Evolutionary conservation across 257 asterid genomes (phyloP), one percentile per base, ranked within the genome.

Genomic region (Solanum clarkiae): DNA sequence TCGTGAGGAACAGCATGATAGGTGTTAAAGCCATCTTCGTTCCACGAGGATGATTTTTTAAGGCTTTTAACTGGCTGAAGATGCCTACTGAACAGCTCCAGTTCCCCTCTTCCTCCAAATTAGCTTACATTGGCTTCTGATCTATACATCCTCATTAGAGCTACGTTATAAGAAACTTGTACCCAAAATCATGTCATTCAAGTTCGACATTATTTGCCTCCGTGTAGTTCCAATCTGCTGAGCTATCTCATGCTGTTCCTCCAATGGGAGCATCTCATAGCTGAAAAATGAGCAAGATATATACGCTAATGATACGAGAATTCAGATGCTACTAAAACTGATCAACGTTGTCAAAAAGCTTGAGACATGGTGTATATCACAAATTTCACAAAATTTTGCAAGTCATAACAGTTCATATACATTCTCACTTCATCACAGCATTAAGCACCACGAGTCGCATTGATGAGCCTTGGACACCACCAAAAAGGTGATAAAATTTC

Each of bases 221-320:
- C 99, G 91, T 2, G 99, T 96, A 6, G 99, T 96, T 81, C 99
- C 99, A 26, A 95, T 90, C 89, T 95, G 98, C 40, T 94, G 92
- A 80, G 98, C 99, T 57, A 95, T 91, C 68, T 93, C 99, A 9
- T 89, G 81, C 90, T 96, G 98, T 85, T 93, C 95, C 90, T 96
- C 99, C 49, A 96, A 90, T 12, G 94, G 84, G 57, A 96, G 93
- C 95, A 94, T 91, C 92, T 95, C 98, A 82, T 88, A 96, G 87
- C 99, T 96, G 95, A 93, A 90, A 84, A 71, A 65, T 36, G 16
- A 24, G 15, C 60, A 88, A 57, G 80, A 82, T 66, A 49, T 47
- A 83, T 12, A 82, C 32, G 14, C 22, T 13, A 77, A 77, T 26
- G 63, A 24, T 24, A 51, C 15, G 7, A 26, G 4, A 26, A 77